Evolutionary conservation across 148 eudicot species (phyloP).

Genomic region (Fagopyrum esculentum): DNA sequence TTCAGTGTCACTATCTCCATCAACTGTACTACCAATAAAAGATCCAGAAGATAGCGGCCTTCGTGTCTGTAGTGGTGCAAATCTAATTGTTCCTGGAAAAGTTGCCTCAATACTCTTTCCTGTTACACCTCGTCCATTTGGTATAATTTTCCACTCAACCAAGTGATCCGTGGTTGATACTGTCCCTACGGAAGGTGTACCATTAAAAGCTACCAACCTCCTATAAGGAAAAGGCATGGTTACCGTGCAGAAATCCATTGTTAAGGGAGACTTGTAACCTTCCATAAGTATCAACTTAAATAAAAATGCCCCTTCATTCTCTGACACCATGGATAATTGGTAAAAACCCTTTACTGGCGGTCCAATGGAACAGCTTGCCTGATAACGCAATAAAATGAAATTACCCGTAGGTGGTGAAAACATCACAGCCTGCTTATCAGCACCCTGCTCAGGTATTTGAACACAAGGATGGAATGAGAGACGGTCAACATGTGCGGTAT

Average conservation of each 20-base stretch:
- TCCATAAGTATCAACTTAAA: constrained; percentile 82
- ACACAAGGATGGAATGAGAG: constrained; percentile 92
- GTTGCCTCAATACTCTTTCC: constrained; percentile 97
- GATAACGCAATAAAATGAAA: constrained; percentile 76
- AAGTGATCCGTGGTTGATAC: constrained; percentile 64
- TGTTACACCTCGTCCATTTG: constrained; percentile 63
- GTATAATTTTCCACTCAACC: constrained; percentile 87
- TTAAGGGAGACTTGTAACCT: constrained; percentile 76
- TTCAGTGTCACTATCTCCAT: constrained; percentile 84
- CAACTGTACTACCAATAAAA: constrained; percentile 33
- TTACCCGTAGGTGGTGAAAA: constrained; percentile 94
- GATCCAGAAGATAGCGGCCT: constrained; percentile 33
- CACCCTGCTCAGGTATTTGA: constrained; percentile 91
- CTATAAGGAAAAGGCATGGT: constrained; percentile 97
- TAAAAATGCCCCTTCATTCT: constrained; percentile 97
- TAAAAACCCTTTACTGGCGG: constrained; percentile 94
- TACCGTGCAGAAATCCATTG: constrained; percentile 86
- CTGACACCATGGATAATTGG: constrained; percentile 99
- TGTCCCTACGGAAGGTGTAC: constrained; percentile 91
- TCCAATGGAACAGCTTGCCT: constrained; percentile 50
- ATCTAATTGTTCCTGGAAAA: constrained; percentile 83
- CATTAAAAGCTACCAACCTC: constrained; percentile 68
- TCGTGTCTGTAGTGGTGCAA: constrained; percentile 72
- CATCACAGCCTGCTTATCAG: constrained; percentile 57
- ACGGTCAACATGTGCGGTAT: constrained; percentile 46